Percentiles rank a stretch among this genome's conserved stretches.
Conservation (phyloP, 805 yeast species). For the Starmerella roubikii region DNA sequence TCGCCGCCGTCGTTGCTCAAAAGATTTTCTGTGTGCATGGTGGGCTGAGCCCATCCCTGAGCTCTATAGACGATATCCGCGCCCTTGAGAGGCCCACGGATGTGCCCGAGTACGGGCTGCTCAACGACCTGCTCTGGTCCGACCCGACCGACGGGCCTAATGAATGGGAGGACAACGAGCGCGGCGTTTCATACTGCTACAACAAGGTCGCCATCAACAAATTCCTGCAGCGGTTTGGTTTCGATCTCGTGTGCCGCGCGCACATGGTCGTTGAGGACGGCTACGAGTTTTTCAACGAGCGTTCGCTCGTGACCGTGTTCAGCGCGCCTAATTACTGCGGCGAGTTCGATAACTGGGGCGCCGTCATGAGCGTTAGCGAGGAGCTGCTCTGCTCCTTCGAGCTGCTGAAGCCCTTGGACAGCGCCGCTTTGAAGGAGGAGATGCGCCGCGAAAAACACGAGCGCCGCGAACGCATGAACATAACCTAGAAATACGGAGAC, state of each 20-base stretch:
- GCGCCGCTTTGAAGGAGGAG: constrained; percentile 82
- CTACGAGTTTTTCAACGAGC: constrained; percentile 60
- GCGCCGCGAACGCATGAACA: constrained; percentile 31
- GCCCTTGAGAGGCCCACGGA: constrained; percentile 70
- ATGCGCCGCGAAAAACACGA: constrained; percentile 76
- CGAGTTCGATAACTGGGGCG: constrained; percentile 92
- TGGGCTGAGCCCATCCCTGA: constrained; percentile 63
- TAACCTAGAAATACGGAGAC: no score
- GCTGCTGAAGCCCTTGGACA: constrained; percentile 82
- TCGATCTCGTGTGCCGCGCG: constrained; percentile 71
- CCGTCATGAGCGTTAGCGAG: constrained; percentile 92
- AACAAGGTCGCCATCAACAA: constrained; percentile 68
- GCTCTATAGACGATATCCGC: constrained; percentile 60
- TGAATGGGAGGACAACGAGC: constrained; percentile 80
- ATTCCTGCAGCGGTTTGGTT: constrained; percentile 57
- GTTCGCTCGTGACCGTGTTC: constrained; percentile 58
- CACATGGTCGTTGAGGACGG: constrained; percentile 84
- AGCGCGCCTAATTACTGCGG: constrained; percentile 70
- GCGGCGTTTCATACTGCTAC: constrained; percentile 73
- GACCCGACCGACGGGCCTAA: constrained; percentile 73
- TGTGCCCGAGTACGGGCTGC: constrained; percentile 69
- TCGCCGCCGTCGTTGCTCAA: constrained; percentile 90
- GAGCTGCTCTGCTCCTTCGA: constrained; percentile 89
- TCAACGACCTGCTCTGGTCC: constrained; percentile 69
- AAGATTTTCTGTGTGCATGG: constrained; percentile 89